These are phyloP conservation scores for Aschersonia sp. DNA, from an alignment of 2,329 filamentous ascomycete species.

Conservation along the genomic window DNA sequence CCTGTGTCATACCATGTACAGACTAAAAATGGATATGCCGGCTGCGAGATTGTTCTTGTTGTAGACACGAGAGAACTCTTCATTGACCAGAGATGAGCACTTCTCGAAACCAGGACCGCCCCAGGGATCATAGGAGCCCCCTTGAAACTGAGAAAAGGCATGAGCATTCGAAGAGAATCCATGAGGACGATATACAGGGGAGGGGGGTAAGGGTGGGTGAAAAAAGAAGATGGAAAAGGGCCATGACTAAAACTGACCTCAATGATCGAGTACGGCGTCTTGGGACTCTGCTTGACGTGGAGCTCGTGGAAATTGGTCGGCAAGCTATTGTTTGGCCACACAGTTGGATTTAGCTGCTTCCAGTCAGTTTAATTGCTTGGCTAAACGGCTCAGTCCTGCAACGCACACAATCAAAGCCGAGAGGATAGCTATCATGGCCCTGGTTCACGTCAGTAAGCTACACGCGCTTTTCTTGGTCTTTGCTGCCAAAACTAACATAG, in stretches of 20 bases:
- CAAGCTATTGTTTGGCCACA: conserved; percentile 47
- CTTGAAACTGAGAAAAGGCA: conserved; percentile 40
- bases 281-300: conserved; percentile 40
- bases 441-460: conserved; percentile 1
- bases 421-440: conserved; percentile 23
- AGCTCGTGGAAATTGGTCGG: conserved; percentile 27
- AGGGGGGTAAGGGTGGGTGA: neutral
- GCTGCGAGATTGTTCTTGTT: conserved; percentile 63
- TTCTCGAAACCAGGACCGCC: conserved; percentile 56
- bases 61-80: conserved; percentile 66
- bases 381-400: neutral
- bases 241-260: conserved; percentile 21
- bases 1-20: conserved; percentile 50
- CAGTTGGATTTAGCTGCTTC: conserved; percentile 21
- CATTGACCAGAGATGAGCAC: conserved; percentile 50
- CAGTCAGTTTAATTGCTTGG: neutral
- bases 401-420: conserved; percentile 28
- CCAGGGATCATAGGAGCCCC: conserved; percentile 60
- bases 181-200: neutral
- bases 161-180: neutral
- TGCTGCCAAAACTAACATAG: conserved; percentile 22
- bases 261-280: conserved; percentile 50
- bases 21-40: conserved; percentile 51
- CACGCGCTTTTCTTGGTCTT: neutral
- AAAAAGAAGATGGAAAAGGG: no score